phyloP scores from a whole-genome alignment of 73 alveolate species.

The Tetrahymena malaccensis region DNA sequence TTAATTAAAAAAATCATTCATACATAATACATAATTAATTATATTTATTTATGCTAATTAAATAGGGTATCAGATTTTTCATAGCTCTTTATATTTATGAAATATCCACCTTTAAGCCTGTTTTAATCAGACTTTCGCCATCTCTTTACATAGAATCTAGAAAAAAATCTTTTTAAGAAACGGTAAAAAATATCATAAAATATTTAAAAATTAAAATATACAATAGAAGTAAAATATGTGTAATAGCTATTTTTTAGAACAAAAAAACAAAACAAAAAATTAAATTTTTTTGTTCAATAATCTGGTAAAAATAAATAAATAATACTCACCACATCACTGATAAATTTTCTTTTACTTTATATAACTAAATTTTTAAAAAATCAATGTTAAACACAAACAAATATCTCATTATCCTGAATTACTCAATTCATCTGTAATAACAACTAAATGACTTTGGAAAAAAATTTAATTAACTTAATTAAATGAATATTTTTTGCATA shows the following conservation, averaged over 20 bases:
- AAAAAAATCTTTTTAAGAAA: not conserved
- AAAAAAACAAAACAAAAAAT: too few species aligned
- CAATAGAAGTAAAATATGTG: too few species aligned
- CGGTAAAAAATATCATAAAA: not conserved
- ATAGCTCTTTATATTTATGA: not conserved
- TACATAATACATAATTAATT: not conserved
- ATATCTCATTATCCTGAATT: too few species aligned
- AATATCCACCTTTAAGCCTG: not conserved
- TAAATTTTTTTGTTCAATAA: too few species aligned
- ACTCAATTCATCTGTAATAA: not conserved
- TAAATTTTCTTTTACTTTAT: not conserved
- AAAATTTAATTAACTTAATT: not conserved
- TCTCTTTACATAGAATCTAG: not conserved
- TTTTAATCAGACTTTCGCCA: not conserved
- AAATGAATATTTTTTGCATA: not conserved
- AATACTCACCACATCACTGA: too few species aligned
- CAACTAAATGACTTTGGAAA: not conserved
- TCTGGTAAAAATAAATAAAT: too few species aligned
- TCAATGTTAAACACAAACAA: not conserved
- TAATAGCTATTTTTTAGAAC: too few species aligned
- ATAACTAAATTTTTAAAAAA: too few species aligned
- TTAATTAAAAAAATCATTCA: too few species aligned
- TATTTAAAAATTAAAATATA: too few species aligned
- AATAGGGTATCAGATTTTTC: not conserved
- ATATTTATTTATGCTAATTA: not conserved